Base-by-base conservation (phyloP, 352 stramenopile species). In the Phytophthora hibernalis region DNA sequence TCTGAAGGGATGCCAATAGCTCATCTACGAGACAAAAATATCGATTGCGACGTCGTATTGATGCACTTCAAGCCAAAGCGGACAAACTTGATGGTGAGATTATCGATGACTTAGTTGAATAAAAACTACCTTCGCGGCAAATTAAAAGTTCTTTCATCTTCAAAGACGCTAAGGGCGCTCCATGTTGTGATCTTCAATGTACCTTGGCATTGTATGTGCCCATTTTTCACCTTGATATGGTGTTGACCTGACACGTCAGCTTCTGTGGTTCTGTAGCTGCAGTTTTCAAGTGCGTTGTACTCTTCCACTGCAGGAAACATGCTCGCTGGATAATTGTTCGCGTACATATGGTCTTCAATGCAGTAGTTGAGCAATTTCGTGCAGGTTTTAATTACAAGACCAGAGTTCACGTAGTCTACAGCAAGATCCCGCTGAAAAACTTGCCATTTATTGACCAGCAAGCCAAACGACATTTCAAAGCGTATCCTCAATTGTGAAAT, bases 111-210 rank as follows among this genome's bases (percentile, higher is more conserved):
- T n/a, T n/a, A n/a, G n/a, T n/a, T n/a, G n/a, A n/a, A n/a, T n/a
- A n/a, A n/a, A n/a, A n/a, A n/a, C n/a, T n/a, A n/a, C n/a, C n/a
- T n/a, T n/a, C n/a, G n/a, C n/a, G n/a, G n/a, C n/a, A n/a, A n/a
- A n/a, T n/a, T n/a, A n/a, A n/a, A n/a, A n/a, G n/a, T n/a, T n/a
- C n/a, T n/a, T n/a, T n/a, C n/a, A n/a, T n/a, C n/a, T n/a, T n/a
- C n/a, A n/a, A n/a, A n/a, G n/a, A n/a, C n/a, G n/a, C n/a, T n/a
- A 38, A 9, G 52, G 53, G 9, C 38, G 10, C 9, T 22, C 10
- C 26, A 33, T 60, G 33, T 60, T 59, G 52, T 51, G 11, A 20
- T 42, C 22, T 18, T 31, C 11, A 31, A 50, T 50, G 16, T 51
- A 37, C 11, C 52, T 35, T 24, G 10, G 3, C 22, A 37, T 5